Evolutionary conservation across 108 stramenopile species (phyloP).

Genomic region (Nitzschia inconspicua): DNA sequence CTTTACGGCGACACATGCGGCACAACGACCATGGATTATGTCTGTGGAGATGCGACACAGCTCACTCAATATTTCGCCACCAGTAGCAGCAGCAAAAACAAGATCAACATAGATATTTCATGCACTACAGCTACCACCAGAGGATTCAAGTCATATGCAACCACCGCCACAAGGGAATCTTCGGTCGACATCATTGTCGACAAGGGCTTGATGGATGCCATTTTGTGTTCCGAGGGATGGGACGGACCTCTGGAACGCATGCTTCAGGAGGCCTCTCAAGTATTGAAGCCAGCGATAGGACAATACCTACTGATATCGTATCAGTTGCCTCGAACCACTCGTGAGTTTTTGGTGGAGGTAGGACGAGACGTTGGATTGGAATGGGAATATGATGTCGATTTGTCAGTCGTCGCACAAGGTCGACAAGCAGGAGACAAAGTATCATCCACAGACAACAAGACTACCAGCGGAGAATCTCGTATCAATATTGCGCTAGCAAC

Average conservation of each 20-base stretch:
- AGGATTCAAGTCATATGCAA: background rate
- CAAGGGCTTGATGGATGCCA: constrained; percentile 77
- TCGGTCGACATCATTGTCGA: constrained; percentile 64
- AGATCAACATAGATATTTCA: too few relatives aligned
- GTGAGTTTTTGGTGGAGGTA: constrained; percentile 25
- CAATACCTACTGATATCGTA: constrained; percentile 42
- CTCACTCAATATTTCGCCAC: constrained; percentile 23
- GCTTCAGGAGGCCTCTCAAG: constrained; percentile 20
- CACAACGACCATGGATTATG: constrained; percentile 38
- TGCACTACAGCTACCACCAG: background rate
- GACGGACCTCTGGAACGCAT: constrained; percentile 36
- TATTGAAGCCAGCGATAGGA: constrained; percentile 26
- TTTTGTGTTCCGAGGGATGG: constrained; percentile 73
- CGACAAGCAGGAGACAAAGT: too few relatives aligned
- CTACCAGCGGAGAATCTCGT: constrained; percentile 16
- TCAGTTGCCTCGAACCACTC: constrained; percentile 26
- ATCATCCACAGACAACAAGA: too few relatives aligned
- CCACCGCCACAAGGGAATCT: background rate
- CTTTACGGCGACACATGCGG: constrained; percentile 15
- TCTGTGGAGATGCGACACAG: constrained; percentile 66
- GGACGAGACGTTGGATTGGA: constrained; percentile 21
- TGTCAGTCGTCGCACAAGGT: too few relatives aligned
- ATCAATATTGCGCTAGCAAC: constrained; percentile 15
- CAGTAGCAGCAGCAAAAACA: background rate
- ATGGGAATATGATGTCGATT: constrained; percentile 32